Base-by-base conservation (phyloP, 2,329 filamentous ascomycete species). In the Colletotrichum paranaense region DNA sequence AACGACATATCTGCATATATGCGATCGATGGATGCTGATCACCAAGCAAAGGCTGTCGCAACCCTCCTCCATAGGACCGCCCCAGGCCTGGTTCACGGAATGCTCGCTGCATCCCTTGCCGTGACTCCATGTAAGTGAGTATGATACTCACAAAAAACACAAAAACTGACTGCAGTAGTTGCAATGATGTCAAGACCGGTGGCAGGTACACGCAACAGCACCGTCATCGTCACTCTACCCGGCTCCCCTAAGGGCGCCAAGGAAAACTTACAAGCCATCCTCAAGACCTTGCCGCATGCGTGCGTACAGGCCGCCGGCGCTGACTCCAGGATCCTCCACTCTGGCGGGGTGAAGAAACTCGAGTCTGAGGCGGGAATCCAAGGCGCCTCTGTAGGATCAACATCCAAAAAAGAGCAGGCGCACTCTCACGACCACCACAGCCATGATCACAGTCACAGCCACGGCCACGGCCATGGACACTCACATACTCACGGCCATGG, bases 121-220 rank as follows among this genome's bases (percentile, higher is more conserved):
- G 91, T 98, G 42, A 99, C 97, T 3, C 95, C 96, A 59, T 99
- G 95, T 97, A 85, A 86, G 93, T 84, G 42, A n/a, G 7, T 7
- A 4, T 7, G 3, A 6, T 24, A 11, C 3, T n/a, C 6, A 9
- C 42, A 5, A 5, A 3, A 9, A 9, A 4, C 19, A 66, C 49
- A 49, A 58, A 62, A 57, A 62, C 76, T 82, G 69, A 82, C 60
- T 69, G 14, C 63, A 64, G 28, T 70, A 97, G 95, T 99, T 84
- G 97, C 97, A 57, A 92, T 98, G 86, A 99, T 99, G 97, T 94
- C 97, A 64, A 91, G 97, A 58, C 97, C 97, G 5, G 94, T 97
- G 14, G 97, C 97, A 26, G 97, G 97, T 3, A 92, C 97, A 3
- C 89, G 97, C 38, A 92, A 96, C 75, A 91, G 91, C 73, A 92